Conservation (phyloP, 768 basidiomycete genomes). For the Termitomyces sp. region DNA sequence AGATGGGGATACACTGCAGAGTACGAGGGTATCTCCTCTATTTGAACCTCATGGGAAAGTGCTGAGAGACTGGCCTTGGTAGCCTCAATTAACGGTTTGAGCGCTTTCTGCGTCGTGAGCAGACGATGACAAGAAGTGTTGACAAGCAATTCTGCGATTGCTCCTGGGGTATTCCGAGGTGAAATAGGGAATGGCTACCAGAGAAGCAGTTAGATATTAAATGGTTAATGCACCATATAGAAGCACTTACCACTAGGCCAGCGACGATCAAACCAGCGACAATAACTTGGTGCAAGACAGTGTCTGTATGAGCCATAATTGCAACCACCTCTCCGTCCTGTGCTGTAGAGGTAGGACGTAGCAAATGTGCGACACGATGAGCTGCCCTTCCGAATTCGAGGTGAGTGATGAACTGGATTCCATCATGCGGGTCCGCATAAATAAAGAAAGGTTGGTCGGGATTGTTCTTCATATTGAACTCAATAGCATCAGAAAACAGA, state of each 20-base stretch:
- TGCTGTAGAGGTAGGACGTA: constrained; percentile 27
- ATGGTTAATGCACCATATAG: not conserved
- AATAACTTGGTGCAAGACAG: constrained; percentile 35
- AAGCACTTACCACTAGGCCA: constrained; percentile 17
- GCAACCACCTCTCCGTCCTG: constrained; percentile 27
- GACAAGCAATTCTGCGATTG: not conserved
- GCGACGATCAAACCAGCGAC: constrained; percentile 29
- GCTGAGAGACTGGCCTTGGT: constrained; percentile 15
- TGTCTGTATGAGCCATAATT: constrained; percentile 26
- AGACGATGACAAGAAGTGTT: constrained; percentile 1
- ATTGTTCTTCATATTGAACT: constrained; percentile 21
- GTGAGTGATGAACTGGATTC: constrained; percentile 26
- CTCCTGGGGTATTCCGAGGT: constrained; percentile 8
- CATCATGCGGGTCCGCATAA: constrained; percentile 17
- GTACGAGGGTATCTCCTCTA: constrained; percentile 8
- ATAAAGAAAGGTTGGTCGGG: constrained; percentile 13
- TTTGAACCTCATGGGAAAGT: constrained; percentile 11
- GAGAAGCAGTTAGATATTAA: not conserved
- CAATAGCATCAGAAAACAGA: not conserved
- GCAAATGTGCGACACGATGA: constrained; percentile 33
- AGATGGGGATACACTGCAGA: constrained; percentile 11
- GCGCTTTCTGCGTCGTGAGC: constrained; percentile 16
- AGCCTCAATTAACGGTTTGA: constrained; percentile 14
- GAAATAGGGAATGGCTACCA: constrained; percentile 31
- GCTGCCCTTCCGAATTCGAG: constrained; percentile 40